Evolutionary conservation across 169 alveolate species (phyloP).

Genomic region (Plasmodium relictum): DNA sequence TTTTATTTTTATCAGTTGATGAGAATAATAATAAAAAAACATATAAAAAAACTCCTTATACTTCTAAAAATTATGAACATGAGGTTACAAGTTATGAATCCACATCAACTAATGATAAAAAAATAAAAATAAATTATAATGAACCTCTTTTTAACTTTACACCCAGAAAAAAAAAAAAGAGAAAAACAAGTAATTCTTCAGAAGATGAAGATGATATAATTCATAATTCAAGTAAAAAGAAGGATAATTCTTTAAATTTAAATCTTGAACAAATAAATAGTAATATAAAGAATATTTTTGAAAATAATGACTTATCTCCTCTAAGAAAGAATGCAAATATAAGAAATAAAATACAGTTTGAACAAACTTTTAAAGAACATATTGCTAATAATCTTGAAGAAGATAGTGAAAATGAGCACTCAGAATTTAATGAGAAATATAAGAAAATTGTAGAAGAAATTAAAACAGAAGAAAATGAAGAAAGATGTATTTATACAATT

Average conservation of each 20-base stretch:
- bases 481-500: slow-evolving; percentile 71
- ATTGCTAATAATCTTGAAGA: background rate
- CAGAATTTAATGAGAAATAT: slow-evolving; percentile 52
- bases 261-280: slow-evolving; percentile 40
- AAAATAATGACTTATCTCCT: slow-evolving; percentile 58
- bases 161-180: slow-evolving; percentile 26
- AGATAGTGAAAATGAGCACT: slow-evolving; percentile 3
- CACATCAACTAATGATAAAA: slow-evolving; percentile 6
- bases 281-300: slow-evolving; percentile 54
- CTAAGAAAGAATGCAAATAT: slow-evolving; percentile 62
- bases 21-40: slow-evolving; percentile 14
- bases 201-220: background rate
- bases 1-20: slow-evolving; percentile 21
- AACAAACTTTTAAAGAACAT: slow-evolving; percentile 31
- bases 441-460: slow-evolving; percentile 65
- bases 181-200: background rate
- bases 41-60: slow-evolving; percentile 67
- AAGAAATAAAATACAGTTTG: slow-evolving; percentile 58
- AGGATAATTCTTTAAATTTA: background rate
- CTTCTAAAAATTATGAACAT: slow-evolving; percentile 5
- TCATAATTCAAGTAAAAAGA: background rate
- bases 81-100: background rate
- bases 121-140: slow-evolving; percentile 40
- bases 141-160: slow-evolving; percentile 66
- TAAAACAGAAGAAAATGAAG: slow-evolving; percentile 33